phyloP scores from a whole-genome alignment of 2,329 filamentous ascomycete genomes.

The Camptophora hylomeconis region DNA sequence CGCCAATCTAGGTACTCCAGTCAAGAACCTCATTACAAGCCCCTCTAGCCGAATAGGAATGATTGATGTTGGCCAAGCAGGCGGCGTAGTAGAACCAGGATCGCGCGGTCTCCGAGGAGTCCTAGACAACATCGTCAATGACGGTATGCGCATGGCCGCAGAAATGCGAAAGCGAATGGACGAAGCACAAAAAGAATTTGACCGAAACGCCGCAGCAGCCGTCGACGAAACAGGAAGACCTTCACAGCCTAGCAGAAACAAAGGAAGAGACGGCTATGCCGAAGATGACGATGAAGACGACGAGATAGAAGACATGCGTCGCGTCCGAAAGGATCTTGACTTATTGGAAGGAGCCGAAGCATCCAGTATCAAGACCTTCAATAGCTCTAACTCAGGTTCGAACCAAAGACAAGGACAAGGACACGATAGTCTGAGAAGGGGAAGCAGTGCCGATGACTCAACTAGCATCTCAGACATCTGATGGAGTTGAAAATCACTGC shows the following conservation, averaged over 20 bases:
- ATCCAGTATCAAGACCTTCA: slow-evolving; percentile 3
- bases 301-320: slow-evolving; percentile 51
- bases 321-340: slow-evolving; percentile 63
- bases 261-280: slow-evolving; percentile 83
- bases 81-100: slow-evolving; percentile 48
- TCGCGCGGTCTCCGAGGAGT: slow-evolving; percentile 81
- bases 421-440: too few species aligned
- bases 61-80: slow-evolving; percentile 27
- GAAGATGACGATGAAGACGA: slow-evolving; percentile 40
- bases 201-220: slow-evolving; percentile 51
- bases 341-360: slow-evolving; percentile 49
- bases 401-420: too few species aligned
- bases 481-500: too few species aligned
- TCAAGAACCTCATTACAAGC: slow-evolving; percentile 27
- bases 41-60: slow-evolving; percentile 22
- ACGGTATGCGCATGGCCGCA: slow-evolving; percentile 89
- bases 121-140: slow-evolving; percentile 91
- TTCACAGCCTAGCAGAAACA: slow-evolving; percentile 58
- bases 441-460: too few species aligned
- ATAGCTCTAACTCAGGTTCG: too few species aligned
- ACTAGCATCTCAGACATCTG: too few species aligned
- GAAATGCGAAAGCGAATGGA: slow-evolving; percentile 90
- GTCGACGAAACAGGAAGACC: too few species aligned
- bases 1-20: slow-evolving; percentile 50
- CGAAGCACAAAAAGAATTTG: slow-evolving; percentile 82